Conservation (phyloP, 768 basidiomycete species). For the Suillus decipiens region DNA sequence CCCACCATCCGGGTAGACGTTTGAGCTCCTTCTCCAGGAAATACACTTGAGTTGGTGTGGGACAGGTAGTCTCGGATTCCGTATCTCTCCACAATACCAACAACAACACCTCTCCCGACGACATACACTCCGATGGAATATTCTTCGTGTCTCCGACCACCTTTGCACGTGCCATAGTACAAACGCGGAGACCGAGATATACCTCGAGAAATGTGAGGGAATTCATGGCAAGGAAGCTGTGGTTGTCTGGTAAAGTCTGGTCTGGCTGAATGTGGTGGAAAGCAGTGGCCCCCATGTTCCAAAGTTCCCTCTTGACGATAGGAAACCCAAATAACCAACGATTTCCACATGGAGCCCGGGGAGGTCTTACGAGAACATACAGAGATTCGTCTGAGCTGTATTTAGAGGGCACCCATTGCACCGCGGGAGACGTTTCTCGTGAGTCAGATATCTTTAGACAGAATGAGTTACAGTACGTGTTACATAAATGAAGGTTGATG, state of each 20-base stretch:
- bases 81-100: conserved; percentile 2
- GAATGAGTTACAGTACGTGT: background rate
- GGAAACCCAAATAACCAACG: background rate
- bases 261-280: background rate
- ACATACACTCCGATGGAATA: background rate
- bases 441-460: background rate
- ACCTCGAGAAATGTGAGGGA: background rate
- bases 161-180: background rate
- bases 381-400: background rate
- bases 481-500: background rate
- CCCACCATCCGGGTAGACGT: conserved; percentile 5
- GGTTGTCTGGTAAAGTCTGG: background rate
- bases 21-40: background rate
- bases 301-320: background rate
- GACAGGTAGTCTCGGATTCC: background rate
- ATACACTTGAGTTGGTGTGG: background rate
- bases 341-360: background rate
- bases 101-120: background rate
- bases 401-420: conserved; percentile 3
- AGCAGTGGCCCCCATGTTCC: background rate
- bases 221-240: background rate
- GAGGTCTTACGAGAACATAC: background rate
- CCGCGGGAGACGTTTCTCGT: background rate
- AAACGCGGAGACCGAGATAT: background rate
- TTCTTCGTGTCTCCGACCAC: background rate